Evolutionary conservation across 2,329 filamentous ascomycete species (phyloP).

Genomic region (Escovopsis sp.): DNA sequence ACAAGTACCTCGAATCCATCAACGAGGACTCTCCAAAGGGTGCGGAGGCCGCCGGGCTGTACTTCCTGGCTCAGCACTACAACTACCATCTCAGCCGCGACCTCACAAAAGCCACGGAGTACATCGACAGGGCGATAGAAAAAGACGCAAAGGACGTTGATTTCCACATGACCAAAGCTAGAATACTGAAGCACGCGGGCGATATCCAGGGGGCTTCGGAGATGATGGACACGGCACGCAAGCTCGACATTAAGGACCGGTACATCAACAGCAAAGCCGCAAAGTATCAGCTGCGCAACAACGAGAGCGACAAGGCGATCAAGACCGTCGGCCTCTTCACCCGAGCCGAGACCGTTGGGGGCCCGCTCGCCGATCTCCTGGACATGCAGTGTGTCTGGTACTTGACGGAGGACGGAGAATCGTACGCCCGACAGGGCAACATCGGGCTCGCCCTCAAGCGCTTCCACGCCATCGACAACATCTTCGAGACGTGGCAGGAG

Average conservation of each 20-base stretch:
- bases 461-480: conserved; percentile 74
- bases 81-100: conserved; percentile 83
- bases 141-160: conserved; percentile 71
- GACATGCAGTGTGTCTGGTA: conserved; percentile 99
- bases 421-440: conserved; percentile 70
- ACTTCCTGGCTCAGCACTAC: conserved; percentile 94
- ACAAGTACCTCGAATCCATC: conserved; percentile 57
- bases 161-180: conserved; percentile 87
- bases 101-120: conserved; percentile 64
- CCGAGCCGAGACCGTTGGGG: conserved; percentile 73
- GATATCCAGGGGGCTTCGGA: conserved; percentile 67
- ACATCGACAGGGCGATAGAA: conserved; percentile 70
- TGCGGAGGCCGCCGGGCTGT: conserved; percentile 58
- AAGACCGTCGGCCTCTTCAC: conserved; percentile 91
- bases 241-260: conserved; percentile 76
- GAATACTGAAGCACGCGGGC: conserved; percentile 85
- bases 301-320: conserved; percentile 74
- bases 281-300: conserved; percentile 89
- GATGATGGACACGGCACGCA: conserved; percentile 75
- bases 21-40: conserved; percentile 44
- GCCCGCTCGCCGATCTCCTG: conserved; percentile 76
- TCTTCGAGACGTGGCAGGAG: conserved; percentile 96
- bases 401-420: conserved; percentile 85
- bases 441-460: conserved; percentile 80
- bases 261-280: conserved; percentile 98